Base-by-base conservation (phyloP, 495 filamentous ascomycete species). In the Penicillium fimorum region DNA sequence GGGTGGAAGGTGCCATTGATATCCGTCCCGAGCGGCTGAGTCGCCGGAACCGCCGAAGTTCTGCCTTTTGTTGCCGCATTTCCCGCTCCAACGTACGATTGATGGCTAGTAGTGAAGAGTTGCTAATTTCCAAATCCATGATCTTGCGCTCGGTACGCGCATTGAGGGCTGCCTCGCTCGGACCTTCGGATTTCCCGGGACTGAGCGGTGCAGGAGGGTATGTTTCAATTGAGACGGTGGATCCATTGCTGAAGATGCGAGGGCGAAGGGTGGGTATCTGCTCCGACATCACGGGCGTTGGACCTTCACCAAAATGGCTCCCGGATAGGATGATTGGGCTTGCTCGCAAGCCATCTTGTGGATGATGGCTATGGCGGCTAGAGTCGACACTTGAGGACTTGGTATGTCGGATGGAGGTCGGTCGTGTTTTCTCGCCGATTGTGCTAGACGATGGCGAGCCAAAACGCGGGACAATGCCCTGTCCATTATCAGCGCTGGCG, bases 81-180 rank as follows among this genome's bases (percentile, higher is more conserved):
- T 97, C 90, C 10, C 89, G 82, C 70, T 99, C 94, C 1, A 99
- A 75, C 0, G 90, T 91, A 47, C 91, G 83, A 64, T 99, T 99
- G 72, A 99, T 97, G n/a, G 95, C 95, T 29, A 96, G 81, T 8
- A 99, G 82, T 22, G 91, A 96, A 2, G 91, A 93, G 61, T 99
- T 99, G 58, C 89, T 96, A 56, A 99, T 99, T 65, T 99, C 90
- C n/a, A 99, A 77, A 68, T 99, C 94, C 60, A 97, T 77, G 29
- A 99, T 92, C 71, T 97, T 97, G 53, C 94, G 85, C 71, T 97
- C 94, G 7, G 89, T 85, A 15, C 94, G 84, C 7, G 94, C 94
- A 69, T 89, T 93, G 11, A 88, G 80, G 2, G 92, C 91, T 9
- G 86, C 72, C 37, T 92, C 90, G 49, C 57, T 57, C 5, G 79